These are phyloP conservation scores for Metarhizium album DNA, from an alignment of 2,329 filamentous ascomycete genomes.

Conservation along the genomic window DNA sequence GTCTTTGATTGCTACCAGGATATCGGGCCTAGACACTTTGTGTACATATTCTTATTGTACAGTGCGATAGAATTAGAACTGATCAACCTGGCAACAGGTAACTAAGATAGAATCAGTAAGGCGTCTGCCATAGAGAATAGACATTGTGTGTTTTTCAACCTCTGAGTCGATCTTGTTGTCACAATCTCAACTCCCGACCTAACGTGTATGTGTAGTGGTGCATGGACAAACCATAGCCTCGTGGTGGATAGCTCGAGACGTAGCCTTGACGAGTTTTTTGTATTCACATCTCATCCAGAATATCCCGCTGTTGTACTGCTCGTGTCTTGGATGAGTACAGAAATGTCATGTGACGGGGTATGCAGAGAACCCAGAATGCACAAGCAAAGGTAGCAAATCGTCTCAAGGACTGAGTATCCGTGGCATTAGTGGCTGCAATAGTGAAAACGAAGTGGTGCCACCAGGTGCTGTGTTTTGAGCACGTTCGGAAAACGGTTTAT, in stretches of 20 bases:
- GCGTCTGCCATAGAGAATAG: neutral
- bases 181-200: neutral
- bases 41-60: neutral
- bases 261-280: too few relatives aligned
- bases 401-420: neutral
- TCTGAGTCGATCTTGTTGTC: neutral
- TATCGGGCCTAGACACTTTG: neutral
- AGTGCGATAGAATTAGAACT: neutral
- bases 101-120: neutral
- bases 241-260: too few relatives aligned
- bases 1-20: neutral
- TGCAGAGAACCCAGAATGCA: neutral
- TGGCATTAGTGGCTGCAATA: neutral
- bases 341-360: neutral
- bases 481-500: neutral
- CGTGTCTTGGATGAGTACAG: neutral
- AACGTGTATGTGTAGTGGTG: neutral
- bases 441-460: neutral
- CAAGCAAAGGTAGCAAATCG: neutral
- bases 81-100: neutral
- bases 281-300: too few relatives aligned
- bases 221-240: neutral
- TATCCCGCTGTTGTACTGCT: neutral
- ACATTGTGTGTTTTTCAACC: neutral
- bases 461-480: neutral